Base-by-base conservation (phyloP, 495 filamentous ascomycete genomes). In the Glarea lozoyensis region DNA sequence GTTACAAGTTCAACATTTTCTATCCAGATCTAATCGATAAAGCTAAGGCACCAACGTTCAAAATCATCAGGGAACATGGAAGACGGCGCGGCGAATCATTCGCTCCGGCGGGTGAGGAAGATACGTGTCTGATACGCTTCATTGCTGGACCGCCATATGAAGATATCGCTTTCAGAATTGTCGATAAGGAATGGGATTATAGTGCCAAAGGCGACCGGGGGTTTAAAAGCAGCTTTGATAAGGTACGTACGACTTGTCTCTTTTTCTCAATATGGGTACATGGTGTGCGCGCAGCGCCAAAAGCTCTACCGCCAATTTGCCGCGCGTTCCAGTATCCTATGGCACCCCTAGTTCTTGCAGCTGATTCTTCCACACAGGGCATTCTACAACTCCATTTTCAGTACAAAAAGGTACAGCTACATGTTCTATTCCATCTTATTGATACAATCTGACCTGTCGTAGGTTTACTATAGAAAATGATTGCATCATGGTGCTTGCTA, bases 1-100 rank as follows among this genome's bases (percentile, higher is more conserved):
- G 92, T 23, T 99, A 97, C 65, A 94, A 94, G 52, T 99, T 99
- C 71, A 99, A 97, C 62, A 93, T 99, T 33, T 97, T 99, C 64
- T 99, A 99, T 50, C 93, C 92, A 2, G 92, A 98, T 53, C 75
- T 98, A n/a, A 94, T 97, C 49, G 88, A 97, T 60, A 95, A 92
- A 63, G 73, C 78, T 9, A 94, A 88, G 61, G 89, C 92, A 5
- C 92, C 92, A 2, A 96, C 89, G 0, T 99, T 92, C 62, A 79
- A 84, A 45, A 96, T 99, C 50, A 86, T 96, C 54, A 79, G 92
- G 16, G 92, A 97, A 57, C 73, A 86, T 50, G 92, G 92, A 27
- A 72, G 92, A 38, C 84, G 86, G 60, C 70, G 84, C 34, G 92
- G 92, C 13, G 83, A 99, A 64, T 93, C 87, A 7, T 90, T 87